These are phyloP conservation scores for Phytophthora brassicae DNA, from an alignment of 352 stramenopile genomes.

Conservation along the genomic window DNA sequence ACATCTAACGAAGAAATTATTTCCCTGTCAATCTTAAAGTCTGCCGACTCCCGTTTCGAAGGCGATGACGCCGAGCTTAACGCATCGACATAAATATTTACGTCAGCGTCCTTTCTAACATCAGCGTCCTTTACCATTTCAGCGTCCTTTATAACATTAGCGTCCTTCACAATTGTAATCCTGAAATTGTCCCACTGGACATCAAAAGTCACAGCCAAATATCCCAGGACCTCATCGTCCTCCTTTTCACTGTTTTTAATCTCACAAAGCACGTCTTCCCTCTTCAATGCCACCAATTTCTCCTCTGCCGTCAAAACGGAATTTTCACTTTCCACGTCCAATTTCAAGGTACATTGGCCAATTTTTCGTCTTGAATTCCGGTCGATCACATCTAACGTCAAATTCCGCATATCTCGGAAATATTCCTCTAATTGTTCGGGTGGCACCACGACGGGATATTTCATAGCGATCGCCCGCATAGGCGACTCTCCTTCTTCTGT, in stretches of 20 bases:
- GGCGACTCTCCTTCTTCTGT: conserved; percentile 1
- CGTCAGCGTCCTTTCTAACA: neutral
- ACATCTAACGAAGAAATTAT: neutral
- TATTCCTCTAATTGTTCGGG: conserved; percentile 50
- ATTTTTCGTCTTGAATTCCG: conserved; percentile 38
- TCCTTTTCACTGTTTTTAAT: conserved; percentile 23
- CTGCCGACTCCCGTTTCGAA: neutral
- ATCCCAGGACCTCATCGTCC: conserved; percentile 24
- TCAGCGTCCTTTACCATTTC: too few relatives aligned
- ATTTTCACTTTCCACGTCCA: conserved; percentile 13
- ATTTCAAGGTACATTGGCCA: conserved; percentile 34
- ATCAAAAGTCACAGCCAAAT: conserved; percentile 35
- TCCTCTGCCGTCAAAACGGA: conserved; percentile 19
- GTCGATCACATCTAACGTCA: conserved; percentile 70
- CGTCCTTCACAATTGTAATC: too few relatives aligned
- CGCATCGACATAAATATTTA: neutral
- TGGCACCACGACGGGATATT: conserved; percentile 43
- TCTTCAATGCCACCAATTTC: conserved; percentile 29
- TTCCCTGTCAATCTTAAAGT: neutral
- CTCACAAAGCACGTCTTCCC: conserved; percentile 43
- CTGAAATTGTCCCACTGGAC: conserved; percentile 20
- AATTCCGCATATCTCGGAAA: conserved; percentile 55
- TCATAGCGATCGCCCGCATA: conserved; percentile 39
- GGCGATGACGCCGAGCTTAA: conserved; percentile 4
- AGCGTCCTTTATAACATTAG: too few relatives aligned